A percentile compares a stretch with the other conserved stretches of the same genome.
Evolutionary conservation across 805 yeast species (phyloP).

Genomic region (Teunomyces barrocoloradensis): DNA sequence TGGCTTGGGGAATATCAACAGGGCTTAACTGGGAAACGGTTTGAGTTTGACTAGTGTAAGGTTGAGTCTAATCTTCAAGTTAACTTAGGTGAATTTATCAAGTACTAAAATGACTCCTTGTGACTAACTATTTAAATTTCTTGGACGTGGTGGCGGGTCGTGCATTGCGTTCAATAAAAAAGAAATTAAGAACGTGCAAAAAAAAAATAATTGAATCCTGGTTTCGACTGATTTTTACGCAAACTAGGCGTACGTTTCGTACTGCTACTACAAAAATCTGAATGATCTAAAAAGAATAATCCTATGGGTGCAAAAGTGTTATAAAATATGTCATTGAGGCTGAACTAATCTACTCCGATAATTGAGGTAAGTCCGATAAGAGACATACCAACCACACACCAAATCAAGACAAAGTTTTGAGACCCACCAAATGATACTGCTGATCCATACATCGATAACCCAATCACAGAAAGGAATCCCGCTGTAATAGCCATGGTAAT

Average conservation of each 20-base stretch:
- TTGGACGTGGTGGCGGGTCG: neutral
- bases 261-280: too few relatives aligned
- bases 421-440: slow-evolving; percentile 78
- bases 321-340: neutral
- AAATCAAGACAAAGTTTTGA: slow-evolving; percentile 54
- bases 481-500: slow-evolving; percentile 68
- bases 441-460: slow-evolving; percentile 81
- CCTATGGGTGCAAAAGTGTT: slow-evolving; percentile 3
- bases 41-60: neutral
- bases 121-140: neutral
- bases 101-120: neutral
- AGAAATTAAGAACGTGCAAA: neutral
- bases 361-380: slow-evolving; percentile 50
- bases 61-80: slow-evolving; percentile 1
- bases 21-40: neutral
- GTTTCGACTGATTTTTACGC: neutral
- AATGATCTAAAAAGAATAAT: too few relatives aligned
- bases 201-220: too few relatives aligned
- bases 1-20: neutral
- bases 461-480: slow-evolving; percentile 81
- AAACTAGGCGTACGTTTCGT: too few relatives aligned
- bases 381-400: slow-evolving; percentile 60
- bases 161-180: neutral
- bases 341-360: slow-evolving; percentile 12
- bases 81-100: neutral